Conservation (phyloP, 2,329 filamentous ascomycete species). For the Thelonectria blattea region DNA sequence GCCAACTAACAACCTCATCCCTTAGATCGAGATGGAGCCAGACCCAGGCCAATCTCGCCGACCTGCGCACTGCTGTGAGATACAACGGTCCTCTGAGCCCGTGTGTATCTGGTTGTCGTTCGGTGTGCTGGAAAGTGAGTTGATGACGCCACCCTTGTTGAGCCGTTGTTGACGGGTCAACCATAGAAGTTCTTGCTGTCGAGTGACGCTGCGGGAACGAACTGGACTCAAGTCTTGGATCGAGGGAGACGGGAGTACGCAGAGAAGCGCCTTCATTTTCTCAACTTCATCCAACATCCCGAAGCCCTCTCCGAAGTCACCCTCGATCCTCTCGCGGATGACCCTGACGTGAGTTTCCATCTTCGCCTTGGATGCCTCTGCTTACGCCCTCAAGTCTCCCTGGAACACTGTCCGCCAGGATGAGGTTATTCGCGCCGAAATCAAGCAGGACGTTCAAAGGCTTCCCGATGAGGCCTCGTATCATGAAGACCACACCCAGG, state of each 20-base stretch:
- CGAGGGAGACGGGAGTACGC: slow-evolving; percentile 77
- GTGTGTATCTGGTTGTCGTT: slow-evolving; percentile 77
- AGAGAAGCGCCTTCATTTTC: slow-evolving; percentile 73
- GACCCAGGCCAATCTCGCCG: slow-evolving; percentile 64
- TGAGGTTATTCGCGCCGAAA: slow-evolving; percentile 83
- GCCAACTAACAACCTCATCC: slow-evolving; percentile 33
- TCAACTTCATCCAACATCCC: slow-evolving; percentile 84
- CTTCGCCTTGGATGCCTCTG: not conserved
- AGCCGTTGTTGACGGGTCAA: slow-evolving; percentile 1
- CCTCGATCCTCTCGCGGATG: slow-evolving; percentile 85
- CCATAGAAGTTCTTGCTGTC: slow-evolving; percentile 80
- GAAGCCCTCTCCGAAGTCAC: slow-evolving; percentile 75
- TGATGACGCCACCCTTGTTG: not conserved
- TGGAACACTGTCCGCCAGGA: slow-evolving; percentile 89
- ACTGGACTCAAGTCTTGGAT: slow-evolving; percentile 72
- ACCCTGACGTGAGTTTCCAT: slow-evolving; percentile 57
- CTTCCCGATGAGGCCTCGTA: slow-evolving; percentile 94
- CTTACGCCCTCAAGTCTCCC: slow-evolving; percentile 68
- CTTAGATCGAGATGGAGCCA: slow-evolving; percentile 71
- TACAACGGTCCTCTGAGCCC: slow-evolving; percentile 64
- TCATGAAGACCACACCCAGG: slow-evolving; percentile 77
- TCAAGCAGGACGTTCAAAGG: slow-evolving; percentile 90
- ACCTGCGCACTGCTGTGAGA: slow-evolving; percentile 69
- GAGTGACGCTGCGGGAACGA: slow-evolving; percentile 65
- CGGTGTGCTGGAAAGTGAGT: slow-evolving; percentile 87